Evolutionary conservation across 495 filamentous ascomycete species (phyloP).

Genomic region (Penicillium herquei): DNA sequence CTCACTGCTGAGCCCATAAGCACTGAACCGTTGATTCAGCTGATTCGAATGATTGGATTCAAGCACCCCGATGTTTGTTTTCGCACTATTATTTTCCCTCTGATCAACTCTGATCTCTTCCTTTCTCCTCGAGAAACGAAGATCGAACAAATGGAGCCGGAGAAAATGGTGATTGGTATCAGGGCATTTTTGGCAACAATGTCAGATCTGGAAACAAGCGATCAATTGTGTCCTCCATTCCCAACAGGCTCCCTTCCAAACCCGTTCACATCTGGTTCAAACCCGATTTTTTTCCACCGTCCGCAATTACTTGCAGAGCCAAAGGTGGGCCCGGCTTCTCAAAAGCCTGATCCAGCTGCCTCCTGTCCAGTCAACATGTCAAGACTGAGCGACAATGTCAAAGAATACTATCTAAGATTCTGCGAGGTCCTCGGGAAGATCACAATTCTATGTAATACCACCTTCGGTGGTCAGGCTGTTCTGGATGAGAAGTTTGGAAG

Average conservation of each 20-base stretch:
- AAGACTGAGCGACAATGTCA: constrained; percentile 70
- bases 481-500: constrained; percentile 92
- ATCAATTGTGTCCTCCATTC: constrained; percentile 77
- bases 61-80: constrained; percentile 93
- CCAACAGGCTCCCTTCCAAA: constrained; percentile 55
- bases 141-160: constrained; percentile 91
- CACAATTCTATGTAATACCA: constrained; percentile 90
- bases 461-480: constrained; percentile 93
- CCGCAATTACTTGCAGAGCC: constrained; percentile 43
- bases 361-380: constrained; percentile 73
- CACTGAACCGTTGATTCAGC: constrained; percentile 84
- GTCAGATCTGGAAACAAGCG: constrained; percentile 86
- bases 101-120: constrained; percentile 91
- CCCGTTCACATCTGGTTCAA: constrained; percentile 38
- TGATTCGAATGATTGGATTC: constrained; percentile 93
- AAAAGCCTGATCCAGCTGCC: constrained; percentile 27
- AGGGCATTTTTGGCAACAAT: constrained; percentile 87
- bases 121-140: constrained; percentile 70
- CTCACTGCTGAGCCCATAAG: constrained; percentile 76
- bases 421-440: constrained; percentile 95
- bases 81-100: constrained; percentile 83
- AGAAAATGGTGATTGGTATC: constrained; percentile 95
- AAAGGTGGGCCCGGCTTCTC: constrained; percentile 29
- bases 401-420: constrained; percentile 82
- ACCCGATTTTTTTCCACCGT: constrained; percentile 34